Evolutionary conservation across 2,329 filamentous ascomycete genomes (phyloP), one percentile per base, ranked within the genome.

Genomic region (Talaromyces sp.): DNA sequence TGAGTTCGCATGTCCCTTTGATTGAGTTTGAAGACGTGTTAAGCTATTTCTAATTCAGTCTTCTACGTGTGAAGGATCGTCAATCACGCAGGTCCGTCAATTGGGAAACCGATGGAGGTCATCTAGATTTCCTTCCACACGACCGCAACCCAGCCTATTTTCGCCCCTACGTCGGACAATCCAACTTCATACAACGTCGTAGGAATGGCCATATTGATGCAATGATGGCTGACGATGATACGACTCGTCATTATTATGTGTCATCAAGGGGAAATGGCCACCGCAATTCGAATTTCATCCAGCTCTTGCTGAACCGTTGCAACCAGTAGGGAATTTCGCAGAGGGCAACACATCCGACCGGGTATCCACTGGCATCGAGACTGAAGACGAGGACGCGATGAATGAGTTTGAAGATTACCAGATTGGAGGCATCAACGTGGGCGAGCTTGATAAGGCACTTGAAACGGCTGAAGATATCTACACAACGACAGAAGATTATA

Each of bases 361-460:
- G n/a, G n/a, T n/a, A n/a, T n/a, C n/a, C n/a, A n/a, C n/a, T n/a
- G n/a, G n/a, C n/a, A n/a, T n/a, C n/a, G n/a, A n/a, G n/a, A 21
- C 18, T 8, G n/a, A 57, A 14, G 33, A 39, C 25, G 33, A 40
- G 5, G n/a, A 39, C 25, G 54, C 23, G 6, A 35, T 23, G 7
- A 40, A 57, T 35, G 21, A 57, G 14, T 23, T 37, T 35, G 25
- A 57, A 57, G 40, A 40, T 11, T 23, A 40, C 16, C 25, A 57
- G 8, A 14, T 57, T 42, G 37, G 54, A 16, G 25, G 54, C 54
- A 9, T 57, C 25, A n/a, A n/a, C 37, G 25, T 57, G 11, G 54
- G 25, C 9, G 40, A 57, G 3, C n/a, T 57, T 57, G 54, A 57
- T 25, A 9, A 57, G 40, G 54, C 35, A n/a, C 54, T 57, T 57